A percentile compares a stretch with the other conserved stretches of the same genome.
These are phyloP conservation scores for Wickerhamomyces pijperi DNA, from an alignment of 805 yeast species.

Conservation along the genomic window DNA sequence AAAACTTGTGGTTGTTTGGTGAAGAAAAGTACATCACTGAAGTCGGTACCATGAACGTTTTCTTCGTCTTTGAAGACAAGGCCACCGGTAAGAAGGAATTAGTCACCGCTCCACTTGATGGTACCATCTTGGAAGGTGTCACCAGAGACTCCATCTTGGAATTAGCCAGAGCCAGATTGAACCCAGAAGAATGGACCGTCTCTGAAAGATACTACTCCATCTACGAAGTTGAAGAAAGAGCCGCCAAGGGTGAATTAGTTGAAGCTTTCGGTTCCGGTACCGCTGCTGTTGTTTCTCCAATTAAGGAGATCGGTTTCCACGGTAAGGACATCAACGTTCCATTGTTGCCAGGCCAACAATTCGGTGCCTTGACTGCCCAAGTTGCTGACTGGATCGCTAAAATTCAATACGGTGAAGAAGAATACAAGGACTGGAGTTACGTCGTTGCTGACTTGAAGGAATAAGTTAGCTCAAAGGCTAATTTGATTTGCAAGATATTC, in stretches of 20 bases:
- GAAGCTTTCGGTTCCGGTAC: slow-evolving; percentile 98
- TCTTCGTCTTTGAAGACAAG: slow-evolving; percentile 73
- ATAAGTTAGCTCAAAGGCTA: not conserved
- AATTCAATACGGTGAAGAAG: slow-evolving; percentile 81
- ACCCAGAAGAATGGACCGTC: slow-evolving; percentile 68
- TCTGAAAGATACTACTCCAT: slow-evolving; percentile 80
- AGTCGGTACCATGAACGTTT: slow-evolving; percentile 96
- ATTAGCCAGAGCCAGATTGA: slow-evolving; percentile 67
- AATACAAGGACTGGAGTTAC: slow-evolving; percentile 43
- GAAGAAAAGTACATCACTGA: slow-evolving; percentile 82
- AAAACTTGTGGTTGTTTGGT: slow-evolving; percentile 94
- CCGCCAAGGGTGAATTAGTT: slow-evolving; percentile 69
- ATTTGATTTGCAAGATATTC: too few relatives aligned
- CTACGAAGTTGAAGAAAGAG: slow-evolving; percentile 65
- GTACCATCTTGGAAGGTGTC: slow-evolving; percentile 94
- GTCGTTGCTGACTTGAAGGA: slow-evolving; percentile 20
- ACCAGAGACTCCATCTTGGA: slow-evolving; percentile 82
- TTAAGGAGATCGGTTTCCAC: slow-evolving; percentile 74
- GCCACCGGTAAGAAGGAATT: slow-evolving; percentile 78
- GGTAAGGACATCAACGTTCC: slow-evolving; percentile 72
- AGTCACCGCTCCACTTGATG: slow-evolving; percentile 94
- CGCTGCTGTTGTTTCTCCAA: slow-evolving; percentile 94
- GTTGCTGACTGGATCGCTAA: slow-evolving; percentile 80
- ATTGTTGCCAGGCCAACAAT: slow-evolving; percentile 64
- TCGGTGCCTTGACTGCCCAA: slow-evolving; percentile 66